phyloP scores from a whole-genome alignment of 2,329 filamentous ascomycete species.

The Purpureocillium lavendulum region DNA sequence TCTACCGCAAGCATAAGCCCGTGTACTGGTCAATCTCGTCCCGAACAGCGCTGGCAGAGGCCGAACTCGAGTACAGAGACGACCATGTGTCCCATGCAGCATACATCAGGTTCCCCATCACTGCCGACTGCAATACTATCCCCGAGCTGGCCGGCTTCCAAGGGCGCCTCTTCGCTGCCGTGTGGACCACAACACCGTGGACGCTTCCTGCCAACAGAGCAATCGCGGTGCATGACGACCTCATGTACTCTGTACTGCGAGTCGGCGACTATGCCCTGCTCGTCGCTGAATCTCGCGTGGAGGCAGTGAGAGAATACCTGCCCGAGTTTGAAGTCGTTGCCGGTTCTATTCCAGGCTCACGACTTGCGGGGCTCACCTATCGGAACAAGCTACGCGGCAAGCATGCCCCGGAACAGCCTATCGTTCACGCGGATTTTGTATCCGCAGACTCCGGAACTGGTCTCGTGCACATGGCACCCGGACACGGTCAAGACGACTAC shows the following conservation, averaged over 20 bases:
- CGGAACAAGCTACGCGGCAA: constrained; percentile 59
- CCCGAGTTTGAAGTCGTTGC: constrained; percentile 46
- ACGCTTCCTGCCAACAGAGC: constrained; percentile 88
- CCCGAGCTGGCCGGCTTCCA: constrained; percentile 28
- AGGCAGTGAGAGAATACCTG: constrained; percentile 42
- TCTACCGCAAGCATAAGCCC: constrained; percentile 72
- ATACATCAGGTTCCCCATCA: constrained; percentile 72
- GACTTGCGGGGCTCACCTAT: constrained; percentile 61
- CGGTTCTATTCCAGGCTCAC: constrained; percentile 51
- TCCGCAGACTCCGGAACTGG: constrained; percentile 86
- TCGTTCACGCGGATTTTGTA: constrained; percentile 84
- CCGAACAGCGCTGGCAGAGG: constrained; percentile 70
- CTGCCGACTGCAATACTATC: constrained; percentile 24
- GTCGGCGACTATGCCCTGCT: constrained; percentile 53
- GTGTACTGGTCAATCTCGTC: constrained; percentile 84
- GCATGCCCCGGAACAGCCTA: constrained; percentile 49
- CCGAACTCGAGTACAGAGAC: constrained; percentile 77
- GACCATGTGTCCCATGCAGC: constrained; percentile 63
- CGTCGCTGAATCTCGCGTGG: constrained; percentile 62
- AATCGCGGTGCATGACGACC: constrained; percentile 68
- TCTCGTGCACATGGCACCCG: constrained; percentile 88
- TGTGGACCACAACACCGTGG: constrained; percentile 99
- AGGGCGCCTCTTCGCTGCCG: constrained; percentile 63
- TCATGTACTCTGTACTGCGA: constrained; percentile 65
- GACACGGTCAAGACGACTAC: constrained; percentile 96